These are phyloP conservation scores for Pholiota microspora DNA, from an alignment of 768 basidiomycete species.

Conservation along the genomic window DNA sequence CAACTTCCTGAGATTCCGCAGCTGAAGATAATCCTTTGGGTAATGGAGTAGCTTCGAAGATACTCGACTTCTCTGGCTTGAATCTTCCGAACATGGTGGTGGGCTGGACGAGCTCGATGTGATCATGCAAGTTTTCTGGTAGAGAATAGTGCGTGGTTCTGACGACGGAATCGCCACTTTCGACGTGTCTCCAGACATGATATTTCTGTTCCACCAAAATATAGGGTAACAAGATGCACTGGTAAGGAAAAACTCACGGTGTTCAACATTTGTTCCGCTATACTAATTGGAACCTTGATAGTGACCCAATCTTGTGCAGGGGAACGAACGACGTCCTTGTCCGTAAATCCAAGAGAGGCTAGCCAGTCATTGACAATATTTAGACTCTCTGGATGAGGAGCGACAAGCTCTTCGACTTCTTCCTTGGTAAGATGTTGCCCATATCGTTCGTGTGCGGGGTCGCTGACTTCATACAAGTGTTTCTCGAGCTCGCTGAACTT, in stretches of 20 bases:
- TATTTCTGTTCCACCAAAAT: slow-evolving; percentile 40
- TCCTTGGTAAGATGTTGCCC: slow-evolving; percentile 61
- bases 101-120: slow-evolving; percentile 67
- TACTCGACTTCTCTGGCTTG: slow-evolving; percentile 40
- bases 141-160: slow-evolving; percentile 67
- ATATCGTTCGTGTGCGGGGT: slow-evolving; percentile 49
- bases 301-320: slow-evolving; percentile 68
- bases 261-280: slow-evolving; percentile 67
- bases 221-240: background rate
- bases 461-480: slow-evolving; percentile 53
- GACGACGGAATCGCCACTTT: slow-evolving; percentile 48
- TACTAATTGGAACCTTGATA: slow-evolving; percentile 50
- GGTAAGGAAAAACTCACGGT: slow-evolving; percentile 31
- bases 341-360: slow-evolving; percentile 46
- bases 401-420: slow-evolving; percentile 61
- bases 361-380: slow-evolving; percentile 62
- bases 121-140: slow-evolving; percentile 52
- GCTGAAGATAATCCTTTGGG: slow-evolving; percentile 13
- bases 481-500: slow-evolving; percentile 47
- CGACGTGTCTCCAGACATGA: slow-evolving; percentile 47
- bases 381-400: slow-evolving; percentile 56
- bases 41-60: slow-evolving; percentile 26
- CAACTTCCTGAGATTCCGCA: slow-evolving; percentile 20
- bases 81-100: slow-evolving; percentile 67
- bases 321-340: slow-evolving; percentile 46